Base-by-base conservation (phyloP, 192 early-diverging fungal species). In the Coemansia sp. region DNA sequence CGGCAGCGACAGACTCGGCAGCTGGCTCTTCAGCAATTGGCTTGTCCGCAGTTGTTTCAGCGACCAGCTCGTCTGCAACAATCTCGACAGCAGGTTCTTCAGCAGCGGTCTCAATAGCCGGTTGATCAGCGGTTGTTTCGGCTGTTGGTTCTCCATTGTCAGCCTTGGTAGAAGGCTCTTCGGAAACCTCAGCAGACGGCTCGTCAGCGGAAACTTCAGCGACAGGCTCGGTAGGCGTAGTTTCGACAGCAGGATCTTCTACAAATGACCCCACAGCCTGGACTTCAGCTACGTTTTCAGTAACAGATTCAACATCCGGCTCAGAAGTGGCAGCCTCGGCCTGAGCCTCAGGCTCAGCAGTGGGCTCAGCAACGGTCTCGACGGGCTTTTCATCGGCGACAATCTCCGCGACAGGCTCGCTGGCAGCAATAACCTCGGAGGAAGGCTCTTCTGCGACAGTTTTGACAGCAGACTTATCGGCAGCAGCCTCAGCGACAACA, bases 291-390 rank as follows among this genome's bases (percentile, higher is more conserved):
- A 34, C 32, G 11, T 3, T 4, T 45, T 56, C 33, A 53, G 51
- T 15, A 14, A 37, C 66, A 4, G 11, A 53, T 12, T 63, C 51
- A 33, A 36, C 41, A 22, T 9, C 33, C 17, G 64, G 37, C 34
- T 61, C 71, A 43, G 56, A 18, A 39, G 8, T 8, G 51, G 57
- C 33, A 8, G 57, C 64, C 8, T 14, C 48, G 5, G 32, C n/a
- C 22, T 33, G 45, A 8, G 14, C 51, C 45, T 37, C 8, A 2
- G 14, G 11, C 37, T 28, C 39, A 22, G 33, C 51, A 32, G 34
- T 41, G 5, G 56, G n/a, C 41, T 65, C 75, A 63, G 60, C 20
- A 6, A 5, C 69, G 11, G 61, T 2, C 60, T 59, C 61, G 2
- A 9, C 61, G 22, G 22, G 22, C 22, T 28, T 28, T 28, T 28